phyloP scores from a whole-genome alignment of 2,329 filamentous ascomycete species.

The Mycosphaerella arachidis region DNA sequence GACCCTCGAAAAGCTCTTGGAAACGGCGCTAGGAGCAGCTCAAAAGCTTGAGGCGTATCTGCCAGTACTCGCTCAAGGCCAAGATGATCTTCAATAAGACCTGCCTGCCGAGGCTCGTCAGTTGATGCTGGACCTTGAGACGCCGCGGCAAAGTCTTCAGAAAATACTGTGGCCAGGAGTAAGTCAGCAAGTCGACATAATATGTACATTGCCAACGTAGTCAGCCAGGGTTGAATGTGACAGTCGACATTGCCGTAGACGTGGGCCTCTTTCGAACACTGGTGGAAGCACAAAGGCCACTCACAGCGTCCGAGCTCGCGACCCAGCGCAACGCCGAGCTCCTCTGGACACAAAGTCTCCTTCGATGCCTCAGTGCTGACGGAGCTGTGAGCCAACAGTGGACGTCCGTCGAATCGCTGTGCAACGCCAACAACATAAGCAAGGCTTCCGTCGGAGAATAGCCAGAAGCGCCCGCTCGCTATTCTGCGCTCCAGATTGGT shows the following conservation, averaged over 20 bases:
- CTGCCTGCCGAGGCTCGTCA: not conserved
- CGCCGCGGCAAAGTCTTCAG: not conserved
- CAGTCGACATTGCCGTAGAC: conserved; percentile 5
- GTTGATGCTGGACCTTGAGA: not conserved
- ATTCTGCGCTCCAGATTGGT: not conserved
- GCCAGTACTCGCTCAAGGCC: not conserved
- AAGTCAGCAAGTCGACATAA: not conserved
- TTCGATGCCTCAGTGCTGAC: conserved; percentile 5
- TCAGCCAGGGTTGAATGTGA: conserved; percentile 1
- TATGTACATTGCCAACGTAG: not conserved
- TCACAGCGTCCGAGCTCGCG: conserved; percentile 3
- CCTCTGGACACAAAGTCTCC: conserved; percentile 1
- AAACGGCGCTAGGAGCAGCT: not conserved
- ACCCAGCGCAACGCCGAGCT: conserved; percentile 1
- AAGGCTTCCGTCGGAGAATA: conserved; percentile 1
- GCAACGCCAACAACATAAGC: not conserved
- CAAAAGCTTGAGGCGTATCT: not conserved
- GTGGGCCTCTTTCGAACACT: conserved; percentile 5
- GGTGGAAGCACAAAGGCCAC: not conserved
- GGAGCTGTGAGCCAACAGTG: conserved; percentile 4
- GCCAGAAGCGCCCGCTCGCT: not conserved
- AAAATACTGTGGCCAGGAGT: not conserved
- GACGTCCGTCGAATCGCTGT: not conserved
- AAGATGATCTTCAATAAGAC: not conserved
- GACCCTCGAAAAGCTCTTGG: not conserved